Conservation (phyloP, 257 asterid genomes). For the Cordia subcordata region DNA sequence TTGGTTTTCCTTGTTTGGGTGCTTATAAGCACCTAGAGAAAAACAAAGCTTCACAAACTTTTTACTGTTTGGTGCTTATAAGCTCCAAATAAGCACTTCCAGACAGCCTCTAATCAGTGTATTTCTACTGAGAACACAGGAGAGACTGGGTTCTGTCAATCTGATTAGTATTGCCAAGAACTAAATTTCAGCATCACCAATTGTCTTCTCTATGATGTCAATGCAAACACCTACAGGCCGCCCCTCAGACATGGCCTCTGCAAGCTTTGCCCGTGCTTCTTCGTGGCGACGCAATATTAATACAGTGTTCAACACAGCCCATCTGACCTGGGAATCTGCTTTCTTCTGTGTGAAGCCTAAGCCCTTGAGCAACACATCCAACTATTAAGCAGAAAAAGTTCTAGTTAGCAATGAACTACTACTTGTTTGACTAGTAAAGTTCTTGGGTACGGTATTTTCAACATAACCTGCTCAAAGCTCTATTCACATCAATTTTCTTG, state of each 20-base stretch:
- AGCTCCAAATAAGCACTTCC: no score
- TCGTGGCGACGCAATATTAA: conserved; percentile 79
- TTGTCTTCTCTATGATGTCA: conserved; percentile 54
- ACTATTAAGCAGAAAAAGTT: conserved; percentile 36
- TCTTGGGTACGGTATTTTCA: no score
- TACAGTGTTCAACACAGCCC: conserved; percentile 82
- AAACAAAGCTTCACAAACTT: no score
- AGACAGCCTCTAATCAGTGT: no score
- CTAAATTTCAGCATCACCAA: conserved; percentile 41
- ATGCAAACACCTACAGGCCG: conserved; percentile 67
- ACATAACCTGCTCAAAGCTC: no score
- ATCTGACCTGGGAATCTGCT: conserved; percentile 83
- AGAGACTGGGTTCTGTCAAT: no score
- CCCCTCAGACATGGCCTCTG: conserved; percentile 74
- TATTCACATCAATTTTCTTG: no score
- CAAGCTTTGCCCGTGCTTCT: conserved; percentile 62
- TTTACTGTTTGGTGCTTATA: no score
- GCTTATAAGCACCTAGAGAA: no score
- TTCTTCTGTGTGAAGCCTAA: conserved; percentile 96
- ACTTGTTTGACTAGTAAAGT: background rate
- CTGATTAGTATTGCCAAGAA: no score
- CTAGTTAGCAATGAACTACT: conserved; percentile 6
- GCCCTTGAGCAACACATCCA: conserved; percentile 64
- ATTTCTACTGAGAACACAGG: no score
- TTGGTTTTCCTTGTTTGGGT: no score